These are phyloP conservation scores for Aegilops sharonensis DNA, from an alignment of 176 grass and related monocot species.

Conservation along the genomic window DNA sequence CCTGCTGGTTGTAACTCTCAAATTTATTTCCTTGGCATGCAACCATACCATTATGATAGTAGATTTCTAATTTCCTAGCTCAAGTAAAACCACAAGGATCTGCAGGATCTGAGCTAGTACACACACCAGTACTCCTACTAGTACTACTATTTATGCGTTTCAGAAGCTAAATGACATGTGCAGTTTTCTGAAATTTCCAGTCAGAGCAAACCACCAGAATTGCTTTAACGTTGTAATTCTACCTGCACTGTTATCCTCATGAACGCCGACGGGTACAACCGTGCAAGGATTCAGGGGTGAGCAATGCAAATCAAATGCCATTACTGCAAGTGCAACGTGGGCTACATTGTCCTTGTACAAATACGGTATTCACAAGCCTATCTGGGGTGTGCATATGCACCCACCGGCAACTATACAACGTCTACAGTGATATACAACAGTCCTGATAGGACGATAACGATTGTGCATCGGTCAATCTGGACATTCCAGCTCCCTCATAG, in stretches of 20 bases:
- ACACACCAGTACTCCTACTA: neutral
- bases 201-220: neutral
- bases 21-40: neutral
- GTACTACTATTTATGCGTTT: neutral
- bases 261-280: neutral
- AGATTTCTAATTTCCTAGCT: neutral
- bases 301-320: neutral
- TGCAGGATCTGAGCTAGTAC: constrained; percentile 6
- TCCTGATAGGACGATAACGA: neutral
- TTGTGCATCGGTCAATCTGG: neutral
- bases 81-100: constrained; percentile 25
- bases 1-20: neutral
- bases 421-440: neutral
- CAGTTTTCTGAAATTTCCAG: constrained; percentile 32
- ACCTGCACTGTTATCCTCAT: constrained; percentile 4
- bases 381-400: neutral
- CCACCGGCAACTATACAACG: constrained; percentile 2
- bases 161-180: constrained; percentile 17
- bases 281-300: neutral
- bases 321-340: neutral
- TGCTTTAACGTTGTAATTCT: constrained; percentile 18
- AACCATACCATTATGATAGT: neutral
- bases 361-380: neutral
- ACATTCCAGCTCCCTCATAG: neutral
- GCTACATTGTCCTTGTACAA: neutral